Conservation (phyloP, 257 asterid species). For the Orobanche coerulescens region DNA sequence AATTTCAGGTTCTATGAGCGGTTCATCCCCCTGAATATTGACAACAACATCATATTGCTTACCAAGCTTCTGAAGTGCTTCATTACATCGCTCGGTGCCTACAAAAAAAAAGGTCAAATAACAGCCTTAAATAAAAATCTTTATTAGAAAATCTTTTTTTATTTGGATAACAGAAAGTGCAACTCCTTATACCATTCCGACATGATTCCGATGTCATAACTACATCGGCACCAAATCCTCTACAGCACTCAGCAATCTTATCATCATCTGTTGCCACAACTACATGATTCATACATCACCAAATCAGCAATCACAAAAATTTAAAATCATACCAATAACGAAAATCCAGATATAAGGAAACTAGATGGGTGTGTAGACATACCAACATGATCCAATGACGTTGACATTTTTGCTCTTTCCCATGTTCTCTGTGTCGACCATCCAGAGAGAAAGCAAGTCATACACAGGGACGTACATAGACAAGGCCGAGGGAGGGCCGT, state of each 20-base stretch:
- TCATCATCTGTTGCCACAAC: slow-evolving; percentile 95
- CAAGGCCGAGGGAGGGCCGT: too few relatives aligned
- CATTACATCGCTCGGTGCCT: slow-evolving; percentile 89
- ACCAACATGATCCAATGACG: slow-evolving; percentile 74
- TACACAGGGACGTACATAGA: too few relatives aligned
- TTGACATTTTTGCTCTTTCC: slow-evolving; percentile 78
- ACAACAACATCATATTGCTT: slow-evolving; percentile 70
- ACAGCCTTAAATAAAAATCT: background rate
- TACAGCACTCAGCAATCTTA: slow-evolving; percentile 81
- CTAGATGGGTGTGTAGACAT: slow-evolving; percentile 10
- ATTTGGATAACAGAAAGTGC: background rate
- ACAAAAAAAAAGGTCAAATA: background rate
- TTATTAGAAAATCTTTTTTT: background rate
- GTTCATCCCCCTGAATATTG: slow-evolving; percentile 95
- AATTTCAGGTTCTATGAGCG: slow-evolving; percentile 86
- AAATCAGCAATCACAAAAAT: slow-evolving; percentile 11
- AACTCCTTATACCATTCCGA: slow-evolving; percentile 47
- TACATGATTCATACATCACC: slow-evolving; percentile 19
- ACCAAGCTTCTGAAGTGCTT: slow-evolving; percentile 65
- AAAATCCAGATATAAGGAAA: background rate
- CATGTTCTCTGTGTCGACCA: slow-evolving; percentile 72
- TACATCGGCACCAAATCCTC: slow-evolving; percentile 87
- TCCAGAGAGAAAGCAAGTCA: slow-evolving; percentile 11
- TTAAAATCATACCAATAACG: background rate
- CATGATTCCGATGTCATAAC: slow-evolving; percentile 86